phyloP scores from a whole-genome alignment of 805 yeast species.

The Blastobotrys americana region DNA sequence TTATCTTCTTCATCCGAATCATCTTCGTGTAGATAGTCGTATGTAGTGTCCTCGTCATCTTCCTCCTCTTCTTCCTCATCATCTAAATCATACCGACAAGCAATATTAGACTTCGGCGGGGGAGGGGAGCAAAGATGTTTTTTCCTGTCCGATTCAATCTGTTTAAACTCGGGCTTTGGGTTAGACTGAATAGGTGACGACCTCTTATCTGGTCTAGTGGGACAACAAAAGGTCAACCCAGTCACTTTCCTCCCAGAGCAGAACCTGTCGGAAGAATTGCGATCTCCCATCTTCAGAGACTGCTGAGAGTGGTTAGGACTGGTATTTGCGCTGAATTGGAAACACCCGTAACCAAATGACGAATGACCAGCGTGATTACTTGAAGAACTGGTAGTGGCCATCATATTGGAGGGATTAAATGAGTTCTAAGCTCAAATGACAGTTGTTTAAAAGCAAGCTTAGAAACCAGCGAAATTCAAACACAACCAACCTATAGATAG shows the following conservation, averaged over 20 bases:
- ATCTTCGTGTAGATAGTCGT: not conserved
- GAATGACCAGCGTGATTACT: not conserved
- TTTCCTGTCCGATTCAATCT: not conserved
- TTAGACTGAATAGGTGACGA: too few relatives aligned
- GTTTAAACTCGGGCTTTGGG: not conserved
- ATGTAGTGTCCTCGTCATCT: conserved; percentile 7
- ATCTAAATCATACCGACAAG: conserved; percentile 8
- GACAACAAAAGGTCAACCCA: not conserved
- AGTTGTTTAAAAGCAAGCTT: not conserved
- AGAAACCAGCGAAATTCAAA: not conserved
- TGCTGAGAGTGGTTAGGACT: too few relatives aligned
- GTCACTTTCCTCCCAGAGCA: not conserved
- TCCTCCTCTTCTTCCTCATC: conserved; percentile 13
- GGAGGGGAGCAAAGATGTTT: not conserved
- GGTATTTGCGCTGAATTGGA: too few relatives aligned
- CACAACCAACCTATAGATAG: not conserved
- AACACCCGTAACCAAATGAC: not conserved
- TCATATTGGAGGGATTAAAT: not conserved
- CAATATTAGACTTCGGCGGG: not conserved
- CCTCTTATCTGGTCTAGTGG: not conserved
- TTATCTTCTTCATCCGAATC: conserved; percentile 1
- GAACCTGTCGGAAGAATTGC: not conserved
- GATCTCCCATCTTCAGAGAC: too few relatives aligned
- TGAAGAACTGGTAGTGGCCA: not conserved
- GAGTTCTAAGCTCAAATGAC: too few relatives aligned